Evolutionary conservation across 805 yeast genomes (phyloP), one percentile per base, ranked within the genome.

Genomic region (Yamadazyma sp.): DNA sequence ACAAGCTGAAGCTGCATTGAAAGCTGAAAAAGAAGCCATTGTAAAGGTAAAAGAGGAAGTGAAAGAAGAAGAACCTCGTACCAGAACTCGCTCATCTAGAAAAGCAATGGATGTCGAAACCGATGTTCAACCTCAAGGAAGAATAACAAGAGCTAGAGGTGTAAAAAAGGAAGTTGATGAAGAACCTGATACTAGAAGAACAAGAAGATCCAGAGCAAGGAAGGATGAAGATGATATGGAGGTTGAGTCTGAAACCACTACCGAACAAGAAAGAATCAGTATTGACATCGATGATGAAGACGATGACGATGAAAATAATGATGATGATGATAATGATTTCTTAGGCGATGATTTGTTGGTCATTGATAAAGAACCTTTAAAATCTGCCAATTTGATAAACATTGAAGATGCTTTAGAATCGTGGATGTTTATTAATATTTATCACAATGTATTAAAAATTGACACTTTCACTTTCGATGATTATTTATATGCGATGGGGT

Each of bases 381-480:
- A 35, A 6, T 30, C 36, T 1, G 20, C 29, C 7, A 28, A 46
- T 10, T 31, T 60, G 2, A 23, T 30, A 4, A 23, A 51, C 5
- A 43, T 62, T 3, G 68, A 60, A 32, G 75, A 73, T 32, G 71
- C 82, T 1, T 52, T 87, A 16, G 89, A 85, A 48, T 55, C 73
- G 3, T 87, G 95, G 95, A 65, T 76, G 1, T 87, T 86, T 49
- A 56, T 86, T 19, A 85, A 85, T 53, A 70, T 84, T 33, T 86
- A 80, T 55, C 76, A 78, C 45, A 70, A 70, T 23, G 77, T 86
- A 1, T 60, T 86, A 21, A 52, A 71, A 4, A 58, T 87, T n/a
- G 87, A 82, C 48, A 73, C 82, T 0, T 80, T 85, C 48, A 80
- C 91, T 0, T 85, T 83, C 60, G 96, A 86, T 58, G 94, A 82